These are phyloP conservation scores for Raffaelea arxii DNA, from an alignment of 2,329 filamentous ascomycete genomes.

Conservation along the genomic window DNA sequence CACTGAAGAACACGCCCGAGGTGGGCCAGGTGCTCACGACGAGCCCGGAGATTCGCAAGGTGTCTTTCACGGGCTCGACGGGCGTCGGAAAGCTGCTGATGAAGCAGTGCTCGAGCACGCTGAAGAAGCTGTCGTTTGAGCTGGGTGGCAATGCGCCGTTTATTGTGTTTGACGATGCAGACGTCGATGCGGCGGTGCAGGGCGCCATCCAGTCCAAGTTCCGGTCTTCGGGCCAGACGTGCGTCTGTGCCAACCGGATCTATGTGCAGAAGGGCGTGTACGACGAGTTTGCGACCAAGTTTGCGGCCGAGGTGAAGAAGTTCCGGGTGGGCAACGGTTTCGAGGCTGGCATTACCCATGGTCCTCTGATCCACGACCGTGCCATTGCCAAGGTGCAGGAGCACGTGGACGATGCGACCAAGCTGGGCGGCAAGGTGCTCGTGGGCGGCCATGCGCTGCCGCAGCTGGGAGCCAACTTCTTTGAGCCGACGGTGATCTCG, in stretches of 20 bases:
- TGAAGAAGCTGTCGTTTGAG: conserved; percentile 81
- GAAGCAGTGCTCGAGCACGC: conserved; percentile 73
- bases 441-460: conserved; percentile 65
- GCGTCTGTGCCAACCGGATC: conserved; percentile 79
- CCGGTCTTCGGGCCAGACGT: conserved; percentile 90
- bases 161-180: conserved; percentile 93
- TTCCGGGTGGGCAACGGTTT: conserved; percentile 74
- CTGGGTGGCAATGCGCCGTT: conserved; percentile 93
- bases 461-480: conserved; percentile 77
- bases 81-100: conserved; percentile 66
- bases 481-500: conserved; percentile 78
- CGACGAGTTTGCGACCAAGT: conserved; percentile 58
- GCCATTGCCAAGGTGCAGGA: conserved; percentile 70
- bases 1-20: conserved; percentile 66
- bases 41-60: conserved; percentile 68
- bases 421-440: conserved; percentile 67
- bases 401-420: conserved; percentile 70
- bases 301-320: conserved; percentile 60
- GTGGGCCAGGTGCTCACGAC: conserved; percentile 72
- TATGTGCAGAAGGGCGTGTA: conserved; percentile 73
- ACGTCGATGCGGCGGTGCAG: conserved; percentile 72
- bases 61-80: conserved; percentile 86
- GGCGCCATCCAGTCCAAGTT: conserved; percentile 86
- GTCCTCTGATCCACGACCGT: conserved; percentile 75
- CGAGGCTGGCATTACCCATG: conserved; percentile 61